Percentiles rank a stretch among this genome's conserved stretches.
Evolutionary conservation across 352 stramenopile species (phyloP).

Genomic region (Discostella stelligera): DNA sequence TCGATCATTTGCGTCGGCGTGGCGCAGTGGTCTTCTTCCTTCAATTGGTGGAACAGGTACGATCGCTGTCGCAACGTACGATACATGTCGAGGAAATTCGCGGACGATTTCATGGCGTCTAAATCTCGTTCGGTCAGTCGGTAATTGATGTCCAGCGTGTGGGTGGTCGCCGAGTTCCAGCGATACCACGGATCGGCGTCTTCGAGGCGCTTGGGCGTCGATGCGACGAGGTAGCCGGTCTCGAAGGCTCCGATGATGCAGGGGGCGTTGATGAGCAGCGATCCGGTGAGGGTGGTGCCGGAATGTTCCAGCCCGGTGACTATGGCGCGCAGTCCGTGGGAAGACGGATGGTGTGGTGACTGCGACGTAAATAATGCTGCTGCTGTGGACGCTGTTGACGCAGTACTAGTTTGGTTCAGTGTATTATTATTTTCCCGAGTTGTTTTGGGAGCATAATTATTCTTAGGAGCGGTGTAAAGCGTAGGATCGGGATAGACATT

Average conservation of each 20-base stretch:
- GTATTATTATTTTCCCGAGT: no score
- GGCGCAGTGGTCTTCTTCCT: not conserved
- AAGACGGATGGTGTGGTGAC: not conserved
- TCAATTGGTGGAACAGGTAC: conserved; percentile 4
- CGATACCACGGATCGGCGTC: not conserved
- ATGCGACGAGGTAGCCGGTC: conserved; percentile 12
- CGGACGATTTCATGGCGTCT: not conserved
- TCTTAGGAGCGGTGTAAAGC: not conserved
- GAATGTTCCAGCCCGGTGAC: conserved; percentile 12
- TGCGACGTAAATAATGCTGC: not conserved
- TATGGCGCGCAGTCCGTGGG: conserved; percentile 7
- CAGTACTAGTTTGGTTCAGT: no score
- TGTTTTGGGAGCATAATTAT: no score
- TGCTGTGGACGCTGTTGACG: not conserved
- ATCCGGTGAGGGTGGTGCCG: not conserved
- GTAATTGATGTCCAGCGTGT: conserved; percentile 5
- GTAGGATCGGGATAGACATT: not conserved
- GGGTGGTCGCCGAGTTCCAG: not conserved
- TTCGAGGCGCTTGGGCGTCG: not conserved
- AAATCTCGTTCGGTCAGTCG: not conserved
- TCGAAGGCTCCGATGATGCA: conserved; percentile 7
- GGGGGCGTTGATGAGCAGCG: conserved; percentile 4
- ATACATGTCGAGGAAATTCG: conserved; percentile 9
- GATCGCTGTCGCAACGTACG: not conserved
- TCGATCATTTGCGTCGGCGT: conserved; percentile 7